Evolutionary conservation across 2,329 filamentous ascomycete genomes (phyloP).

Genomic region (Biscogniauxia marginata): DNA sequence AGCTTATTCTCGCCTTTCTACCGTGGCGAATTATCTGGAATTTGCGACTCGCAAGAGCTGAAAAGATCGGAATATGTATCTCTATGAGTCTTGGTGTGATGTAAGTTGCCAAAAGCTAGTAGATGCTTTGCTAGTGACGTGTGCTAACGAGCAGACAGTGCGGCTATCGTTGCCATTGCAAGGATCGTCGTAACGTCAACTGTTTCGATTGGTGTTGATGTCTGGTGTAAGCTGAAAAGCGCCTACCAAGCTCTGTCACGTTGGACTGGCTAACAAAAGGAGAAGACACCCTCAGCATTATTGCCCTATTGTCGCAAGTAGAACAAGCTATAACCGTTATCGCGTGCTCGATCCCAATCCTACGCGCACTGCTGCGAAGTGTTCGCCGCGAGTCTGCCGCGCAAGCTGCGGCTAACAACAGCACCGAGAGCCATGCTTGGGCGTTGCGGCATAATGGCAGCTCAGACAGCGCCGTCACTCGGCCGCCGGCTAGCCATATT

Average conservation of each 20-base stretch:
- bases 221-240: background rate
- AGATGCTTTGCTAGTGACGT: background rate
- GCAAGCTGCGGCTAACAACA: background rate
- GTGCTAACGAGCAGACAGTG: background rate
- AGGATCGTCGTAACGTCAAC: background rate
- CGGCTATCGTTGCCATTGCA: background rate
- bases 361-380: background rate
- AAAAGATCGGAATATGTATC: background rate
- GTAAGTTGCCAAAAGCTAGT: background rate
- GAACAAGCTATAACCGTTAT: background rate
- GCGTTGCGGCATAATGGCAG: background rate
- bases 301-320: background rate
- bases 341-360: background rate
- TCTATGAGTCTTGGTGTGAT: constrained; percentile 1
- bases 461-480: background rate
- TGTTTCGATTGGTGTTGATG: background rate
- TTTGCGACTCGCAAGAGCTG: background rate
- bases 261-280: background rate
- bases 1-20: background rate
- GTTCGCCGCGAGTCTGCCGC: background rate
- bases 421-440: background rate
- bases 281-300: background rate
- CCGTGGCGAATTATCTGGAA: background rate
- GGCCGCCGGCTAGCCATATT: background rate
- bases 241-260: background rate